Evolutionary conservation across 306 rosid genomes (phyloP).

Genomic region (Trifolium fragiferum): DNA sequence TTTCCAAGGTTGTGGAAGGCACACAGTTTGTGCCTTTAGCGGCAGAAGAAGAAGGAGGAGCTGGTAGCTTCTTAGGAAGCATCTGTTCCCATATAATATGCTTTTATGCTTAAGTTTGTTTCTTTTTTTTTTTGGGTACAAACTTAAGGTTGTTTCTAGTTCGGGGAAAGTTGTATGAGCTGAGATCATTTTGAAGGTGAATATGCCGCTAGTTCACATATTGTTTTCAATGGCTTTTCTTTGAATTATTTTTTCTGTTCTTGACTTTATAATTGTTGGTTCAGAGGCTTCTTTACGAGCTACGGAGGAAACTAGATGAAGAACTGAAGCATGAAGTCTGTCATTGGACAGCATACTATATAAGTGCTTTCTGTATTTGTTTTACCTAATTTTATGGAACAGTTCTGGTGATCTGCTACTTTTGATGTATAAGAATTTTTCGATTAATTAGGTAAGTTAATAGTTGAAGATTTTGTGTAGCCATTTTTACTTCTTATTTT

Average conservation of each 20-base stretch:
- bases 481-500: constrained; percentile 9
- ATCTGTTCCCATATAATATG: too few relatives aligned
- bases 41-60: too few relatives aligned
- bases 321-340: constrained; percentile 94
- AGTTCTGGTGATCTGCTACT: constrained; percentile 1
- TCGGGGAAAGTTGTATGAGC: constrained; percentile 90
- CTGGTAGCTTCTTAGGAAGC: too few relatives aligned
- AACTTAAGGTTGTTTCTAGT: constrained; percentile 77
- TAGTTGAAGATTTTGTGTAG: constrained; percentile 13
- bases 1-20: too few relatives aligned
- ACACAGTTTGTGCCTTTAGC: too few relatives aligned
- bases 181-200: constrained; percentile 93
- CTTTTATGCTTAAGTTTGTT: too few relatives aligned
- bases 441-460: not conserved
- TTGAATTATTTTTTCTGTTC: not conserved
- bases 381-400: not conserved
- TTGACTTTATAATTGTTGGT: constrained; percentile 42
- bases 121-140: too few relatives aligned
- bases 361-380: constrained; percentile 47
- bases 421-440: constrained; percentile 15
- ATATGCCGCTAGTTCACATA: not conserved
- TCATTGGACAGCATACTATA: constrained; percentile 97
- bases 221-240: not conserved
- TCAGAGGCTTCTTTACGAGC: constrained; percentile 86
- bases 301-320: constrained; percentile 81